phyloP scores from a whole-genome alignment of 2,329 filamentous ascomycete genomes.

The Exophiala lecanii-corni region DNA sequence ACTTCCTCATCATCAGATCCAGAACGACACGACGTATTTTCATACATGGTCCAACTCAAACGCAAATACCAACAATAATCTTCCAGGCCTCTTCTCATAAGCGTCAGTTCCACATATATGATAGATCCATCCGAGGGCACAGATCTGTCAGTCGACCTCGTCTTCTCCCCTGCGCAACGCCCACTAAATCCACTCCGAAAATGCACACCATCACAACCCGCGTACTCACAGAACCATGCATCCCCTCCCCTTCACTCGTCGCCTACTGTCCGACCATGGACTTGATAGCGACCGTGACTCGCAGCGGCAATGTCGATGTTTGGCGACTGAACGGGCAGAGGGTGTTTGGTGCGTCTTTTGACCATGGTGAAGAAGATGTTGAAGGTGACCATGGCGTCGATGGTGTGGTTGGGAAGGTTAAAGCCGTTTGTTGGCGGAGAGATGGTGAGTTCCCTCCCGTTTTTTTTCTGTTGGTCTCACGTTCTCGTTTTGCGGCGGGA shows the following conservation, averaged over 20 bases:
- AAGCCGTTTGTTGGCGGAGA: conserved; percentile 54
- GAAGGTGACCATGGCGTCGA: conserved; percentile 29
- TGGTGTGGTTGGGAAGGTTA: conserved; percentile 31
- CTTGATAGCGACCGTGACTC: conserved; percentile 59
- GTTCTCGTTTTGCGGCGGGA: no score
- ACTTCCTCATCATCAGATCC: no score
- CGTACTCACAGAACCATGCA: conserved; percentile 39
- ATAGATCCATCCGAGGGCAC: no score
- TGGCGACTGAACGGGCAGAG: conserved; percentile 73
- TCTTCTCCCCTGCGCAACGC: no score
- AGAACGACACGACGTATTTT: no score
- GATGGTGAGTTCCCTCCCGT: conserved; percentile 50
- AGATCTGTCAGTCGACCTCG: no score
- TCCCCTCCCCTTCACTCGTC: conserved; percentile 45
- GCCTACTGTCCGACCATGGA: conserved; percentile 80
- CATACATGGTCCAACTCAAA: no score
- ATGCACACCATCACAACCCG: conserved; percentile 36
- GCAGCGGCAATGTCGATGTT: conserved; percentile 55
- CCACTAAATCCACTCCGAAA: no score
- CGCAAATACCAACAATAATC: no score
- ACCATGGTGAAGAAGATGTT: conserved; percentile 30
- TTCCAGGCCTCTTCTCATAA: no score
- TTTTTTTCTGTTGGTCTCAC: conserved; percentile 2
- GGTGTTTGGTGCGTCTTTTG: conserved; percentile 50
- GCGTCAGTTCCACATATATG: no score